Percentiles rank a stretch among this genome's conserved stretches.
Evolutionary conservation across 1,284 basidiomycete species (phyloP).

Genomic region (Malassezia sympodialis): DNA sequence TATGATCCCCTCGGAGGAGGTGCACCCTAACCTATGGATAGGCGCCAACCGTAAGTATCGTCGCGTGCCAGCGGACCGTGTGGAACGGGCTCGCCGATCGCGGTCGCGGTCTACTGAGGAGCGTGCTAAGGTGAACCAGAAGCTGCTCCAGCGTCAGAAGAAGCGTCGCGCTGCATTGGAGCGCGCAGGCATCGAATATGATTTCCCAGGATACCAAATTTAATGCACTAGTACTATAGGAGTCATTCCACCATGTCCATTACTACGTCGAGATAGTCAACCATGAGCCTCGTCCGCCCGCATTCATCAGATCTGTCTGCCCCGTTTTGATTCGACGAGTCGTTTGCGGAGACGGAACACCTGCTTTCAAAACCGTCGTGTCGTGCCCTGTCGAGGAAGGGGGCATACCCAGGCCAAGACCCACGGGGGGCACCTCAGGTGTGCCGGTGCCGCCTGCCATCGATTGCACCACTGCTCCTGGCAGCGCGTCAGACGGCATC

Average conservation of each 20-base stretch:
- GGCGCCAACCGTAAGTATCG: slow-evolving; percentile 91
- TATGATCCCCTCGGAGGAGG: slow-evolving; percentile 66
- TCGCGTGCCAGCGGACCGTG: slow-evolving; percentile 62
- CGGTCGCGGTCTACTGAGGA: slow-evolving; percentile 65
- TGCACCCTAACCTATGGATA: slow-evolving; percentile 88
- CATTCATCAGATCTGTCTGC: slow-evolving; percentile 80
- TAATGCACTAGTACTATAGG: neutral
- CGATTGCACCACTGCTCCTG: neutral
- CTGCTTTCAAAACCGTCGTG: neutral
- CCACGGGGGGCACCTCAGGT: neutral
- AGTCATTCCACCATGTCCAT: neutral
- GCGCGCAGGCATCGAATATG: slow-evolving; percentile 76
- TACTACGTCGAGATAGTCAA: slow-evolving; percentile 59
- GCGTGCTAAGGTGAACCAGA: slow-evolving; percentile 59
- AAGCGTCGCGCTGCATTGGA: slow-evolving; percentile 68
- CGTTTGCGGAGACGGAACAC: neutral
- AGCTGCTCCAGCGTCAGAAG: slow-evolving; percentile 67
- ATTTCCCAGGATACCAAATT: slow-evolving; percentile 57
- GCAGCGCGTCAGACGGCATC: slow-evolving; percentile 23
- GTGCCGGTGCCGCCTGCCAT: neutral
- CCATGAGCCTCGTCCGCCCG: slow-evolving; percentile 78
- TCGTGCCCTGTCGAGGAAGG: neutral
- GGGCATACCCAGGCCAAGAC: slow-evolving; percentile 1
- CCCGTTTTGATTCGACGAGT: slow-evolving; percentile 66
- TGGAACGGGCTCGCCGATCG: slow-evolving; percentile 62